Percentiles rank a stretch among this genome's conserved stretches.
phyloP scores from a whole-genome alignment of 129 eudicot species.

The Dittrichia graveolens region DNA sequence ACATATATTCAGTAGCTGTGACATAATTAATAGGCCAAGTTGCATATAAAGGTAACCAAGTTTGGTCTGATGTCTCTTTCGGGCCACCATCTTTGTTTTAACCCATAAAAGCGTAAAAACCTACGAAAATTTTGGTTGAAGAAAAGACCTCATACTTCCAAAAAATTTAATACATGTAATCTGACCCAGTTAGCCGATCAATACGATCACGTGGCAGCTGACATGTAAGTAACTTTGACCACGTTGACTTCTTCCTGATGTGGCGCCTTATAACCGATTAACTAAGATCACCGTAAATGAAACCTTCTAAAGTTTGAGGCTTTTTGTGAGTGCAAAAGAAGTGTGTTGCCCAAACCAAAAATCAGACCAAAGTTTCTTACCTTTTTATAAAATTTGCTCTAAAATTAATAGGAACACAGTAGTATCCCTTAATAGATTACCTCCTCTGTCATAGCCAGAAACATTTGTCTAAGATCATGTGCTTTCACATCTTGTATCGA shows the following conservation, averaged over 20 bases:
- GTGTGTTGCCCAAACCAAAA: conserved; percentile 7
- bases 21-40: background rate
- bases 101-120: background rate
- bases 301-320: background rate
- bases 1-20: conserved; percentile 14
- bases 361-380: background rate
- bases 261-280: background rate
- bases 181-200: background rate
- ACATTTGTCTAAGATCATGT: conserved; percentile 91
- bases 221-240: background rate
- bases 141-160: background rate
- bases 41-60: conserved; percentile 4
- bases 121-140: background rate
- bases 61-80: background rate
- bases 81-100: background rate
- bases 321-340: background rate
- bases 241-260: background rate
- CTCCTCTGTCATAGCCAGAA: conserved; percentile 96
- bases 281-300: background rate
- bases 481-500: conserved; percentile 95
- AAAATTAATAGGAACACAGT: conserved; percentile 5
- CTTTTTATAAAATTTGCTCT: background rate
- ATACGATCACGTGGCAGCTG: background rate
- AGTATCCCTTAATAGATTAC: conserved; percentile 45
- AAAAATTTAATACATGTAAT: background rate